Percentiles rank a stretch among this genome's conserved stretches.
phyloP scores from a whole-genome alignment of 2,329 filamentous ascomycete species.

The Xylariaceae sp. region DNA sequence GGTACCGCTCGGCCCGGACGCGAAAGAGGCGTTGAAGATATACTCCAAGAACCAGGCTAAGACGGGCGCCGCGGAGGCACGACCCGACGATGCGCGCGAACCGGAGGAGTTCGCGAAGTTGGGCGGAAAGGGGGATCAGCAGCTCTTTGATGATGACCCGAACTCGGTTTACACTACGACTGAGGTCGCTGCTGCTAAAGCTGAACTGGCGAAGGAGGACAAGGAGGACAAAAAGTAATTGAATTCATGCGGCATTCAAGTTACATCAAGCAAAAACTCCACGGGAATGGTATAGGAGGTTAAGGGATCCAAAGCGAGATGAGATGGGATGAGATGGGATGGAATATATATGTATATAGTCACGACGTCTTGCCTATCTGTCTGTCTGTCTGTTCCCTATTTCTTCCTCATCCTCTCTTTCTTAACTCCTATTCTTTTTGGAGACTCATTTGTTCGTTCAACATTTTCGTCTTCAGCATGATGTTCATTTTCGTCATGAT shows the following conservation, averaged over 20 bases:
- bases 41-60: conserved; percentile 63
- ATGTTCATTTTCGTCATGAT: too few species aligned
- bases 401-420: not conserved
- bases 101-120: conserved; percentile 75
- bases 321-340: not conserved
- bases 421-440: not conserved
- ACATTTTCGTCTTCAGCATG: too few species aligned
- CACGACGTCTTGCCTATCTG: conserved; percentile 6
- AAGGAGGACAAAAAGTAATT: conserved; percentile 23
- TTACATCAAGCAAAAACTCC: too few species aligned
- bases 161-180: conserved; percentile 45
- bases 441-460: too few species aligned
- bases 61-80: conserved; percentile 50
- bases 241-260: too few species aligned
- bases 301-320: not conserved
- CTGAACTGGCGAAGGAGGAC: conserved; percentile 15
- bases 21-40: conserved; percentile 61
- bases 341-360: conserved; percentile 12
- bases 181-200: conserved; percentile 34
- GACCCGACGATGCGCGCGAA: conserved; percentile 61
- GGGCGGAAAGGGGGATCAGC: conserved; percentile 80
- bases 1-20: conserved; percentile 53
- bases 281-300: too few species aligned
- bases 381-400: not conserved
- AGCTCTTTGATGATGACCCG: conserved; percentile 63